Evolutionary conservation across 2,329 filamentous ascomycete genomes (phyloP), one percentile per base, ranked within the genome.

Genomic region (Exophiala calicioides): DNA sequence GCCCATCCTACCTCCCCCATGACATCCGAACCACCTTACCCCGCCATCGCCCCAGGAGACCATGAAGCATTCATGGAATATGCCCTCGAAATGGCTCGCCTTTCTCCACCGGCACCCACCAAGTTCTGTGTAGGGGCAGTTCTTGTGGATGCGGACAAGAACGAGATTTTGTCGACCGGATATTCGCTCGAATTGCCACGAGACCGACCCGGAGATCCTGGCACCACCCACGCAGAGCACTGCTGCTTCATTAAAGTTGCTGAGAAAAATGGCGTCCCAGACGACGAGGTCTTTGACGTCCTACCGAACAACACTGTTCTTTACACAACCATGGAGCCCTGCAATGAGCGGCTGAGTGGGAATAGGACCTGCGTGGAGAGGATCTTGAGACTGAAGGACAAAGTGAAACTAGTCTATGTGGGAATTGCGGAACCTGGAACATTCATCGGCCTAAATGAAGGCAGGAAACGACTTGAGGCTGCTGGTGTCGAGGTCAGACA

Each of bases 291-390:
- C 4, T 46, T 56, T 7, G 52, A 65, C n/a, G 64, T 70, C 3
- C 58, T 74, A 2, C 67, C 69, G 0, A 15, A 56, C 2, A 68
- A 71, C 39, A 69, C 70, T 0, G 65, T 63, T 1, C 58, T 74
- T 0, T 74, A 74, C 47, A 74, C 70, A 4, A 72, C 70, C 5
- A 73, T 74, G 70, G 71, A 74, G 47, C 68, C 70, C 3, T 74
- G 70, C 56, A 72, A 66, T 41, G 62, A 68, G 49, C 62, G 69
- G 43, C 53, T 73, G 1, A 69, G 68, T 43, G 64, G 68, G 3
- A 69, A 69, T 36, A 64, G 53, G 56, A 66, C 65, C 5, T 72
- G 68, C 36, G 61, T 58, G 20, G 59, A 65, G 2, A 62, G 66
- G 16, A 70, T 70, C 13, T 41, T 71, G 46, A 53, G 55, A 24